These are phyloP conservation scores for Puccinellia tenuiflora DNA, from an alignment of 176 grass and related monocot genomes.

Conservation along the genomic window DNA sequence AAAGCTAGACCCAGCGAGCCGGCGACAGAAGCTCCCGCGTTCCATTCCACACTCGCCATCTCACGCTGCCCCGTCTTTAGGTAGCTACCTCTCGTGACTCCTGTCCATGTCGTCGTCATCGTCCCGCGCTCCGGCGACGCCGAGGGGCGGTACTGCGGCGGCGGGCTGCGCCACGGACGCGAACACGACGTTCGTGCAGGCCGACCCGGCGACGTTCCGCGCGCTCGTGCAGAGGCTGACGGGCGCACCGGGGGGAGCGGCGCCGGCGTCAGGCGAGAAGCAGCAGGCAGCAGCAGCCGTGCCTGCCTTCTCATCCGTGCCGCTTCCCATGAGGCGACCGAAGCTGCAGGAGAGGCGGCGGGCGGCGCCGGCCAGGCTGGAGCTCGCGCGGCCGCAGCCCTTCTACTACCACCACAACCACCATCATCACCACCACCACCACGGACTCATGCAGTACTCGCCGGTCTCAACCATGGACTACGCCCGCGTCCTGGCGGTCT, in stretches of 20 bases:
- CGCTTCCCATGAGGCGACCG: constrained; percentile 28
- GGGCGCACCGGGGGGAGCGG: constrained; percentile 14
- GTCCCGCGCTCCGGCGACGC: neutral
- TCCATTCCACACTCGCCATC: neutral
- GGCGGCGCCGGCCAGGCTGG: constrained; percentile 49
- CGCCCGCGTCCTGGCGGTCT: constrained; percentile 15
- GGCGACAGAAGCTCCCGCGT: neutral
- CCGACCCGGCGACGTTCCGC: constrained; percentile 61
- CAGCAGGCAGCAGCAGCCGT: too few relatives aligned
- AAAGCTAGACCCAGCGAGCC: constrained; percentile 3
- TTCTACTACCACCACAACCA: constrained; percentile 28
- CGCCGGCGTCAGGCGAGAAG: neutral
- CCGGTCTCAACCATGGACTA: constrained; percentile 68
- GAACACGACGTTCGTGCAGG: constrained; percentile 66
- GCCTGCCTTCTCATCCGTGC: neutral
- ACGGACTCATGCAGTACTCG: constrained; percentile 25
- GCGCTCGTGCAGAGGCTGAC: constrained; percentile 72
- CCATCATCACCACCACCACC: constrained; percentile 10
- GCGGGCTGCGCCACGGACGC: constrained; percentile 22
- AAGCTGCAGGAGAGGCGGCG: constrained; percentile 75
- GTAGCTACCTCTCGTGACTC: neutral
- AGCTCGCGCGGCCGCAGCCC: constrained; percentile 41
- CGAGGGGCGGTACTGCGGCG: neutral
- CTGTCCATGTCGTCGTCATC: neutral
- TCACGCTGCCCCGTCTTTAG: neutral